Evolutionary conservation across 2,329 filamentous ascomycete species (phyloP), one percentile per base, ranked within the genome.

Genomic region (Tolypocladium pustulatum): DNA sequence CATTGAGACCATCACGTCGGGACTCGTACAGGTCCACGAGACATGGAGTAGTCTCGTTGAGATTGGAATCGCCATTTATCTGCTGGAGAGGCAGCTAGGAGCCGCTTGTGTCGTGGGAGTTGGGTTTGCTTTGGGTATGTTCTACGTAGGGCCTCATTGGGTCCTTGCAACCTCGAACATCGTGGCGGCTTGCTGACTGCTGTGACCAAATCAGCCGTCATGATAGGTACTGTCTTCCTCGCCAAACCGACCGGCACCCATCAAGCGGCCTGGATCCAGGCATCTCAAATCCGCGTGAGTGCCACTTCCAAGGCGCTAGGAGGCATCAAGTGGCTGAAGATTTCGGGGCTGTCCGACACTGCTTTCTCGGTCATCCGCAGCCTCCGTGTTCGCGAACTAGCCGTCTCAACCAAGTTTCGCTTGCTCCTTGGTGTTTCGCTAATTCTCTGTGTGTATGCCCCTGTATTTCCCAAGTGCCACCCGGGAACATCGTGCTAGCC

Each of bases 261-360:
- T n/a, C 78, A 80, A 59, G 73, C 72, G 7, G 63, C 68, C 20
- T 82, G 80, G 80, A 71, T 81, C 38, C 70, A 76, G 53, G 78
- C 78, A 12, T 78, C 80, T 20, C 73, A 82, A 63, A 69, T 69
- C 32, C 75, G 79, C 3, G 75, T 82, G 25, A 76, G 73, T 7
- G 73, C 75, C 20, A 82, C 79, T 0, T 71, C 76, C 7, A 72
- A 73, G 5, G 76, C 79, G 62, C 68, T 82, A 0, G 73, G 72
- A 4, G 76, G 74, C 22, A 80, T 82, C 69, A 81, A 80, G 62
- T 75, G 74, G 22, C 71, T 81, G 58, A 82, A 81, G 61, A 74
- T 81, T 57, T 71, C 76, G 0, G 80, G 79, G 0, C 64, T 82
- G 10, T 75, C 72, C 38, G 67, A 74, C 15, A 71, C 72, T 4